Evolutionary conservation across 2,329 filamentous ascomycete genomes (phyloP).

Genomic region (Colletotrichum sojae): DNA sequence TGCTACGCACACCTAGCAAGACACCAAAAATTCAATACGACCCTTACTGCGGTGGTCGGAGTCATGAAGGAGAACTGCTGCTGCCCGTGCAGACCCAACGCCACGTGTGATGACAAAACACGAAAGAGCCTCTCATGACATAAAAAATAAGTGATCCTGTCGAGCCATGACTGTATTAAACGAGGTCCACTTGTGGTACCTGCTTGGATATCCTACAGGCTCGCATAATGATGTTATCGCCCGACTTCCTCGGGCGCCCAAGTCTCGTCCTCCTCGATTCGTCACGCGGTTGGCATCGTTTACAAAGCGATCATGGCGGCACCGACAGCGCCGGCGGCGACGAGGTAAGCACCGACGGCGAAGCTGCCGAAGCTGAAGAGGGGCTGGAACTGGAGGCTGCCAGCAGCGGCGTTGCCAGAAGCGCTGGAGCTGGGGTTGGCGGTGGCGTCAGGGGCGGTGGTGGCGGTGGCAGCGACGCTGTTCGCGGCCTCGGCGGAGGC

Average conservation of each 20-base stretch:
- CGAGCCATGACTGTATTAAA: slow-evolving; percentile 39
- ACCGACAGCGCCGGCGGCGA: slow-evolving; percentile 66
- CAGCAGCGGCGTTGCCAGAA: slow-evolving; percentile 39
- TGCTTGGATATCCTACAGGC: slow-evolving; percentile 38
- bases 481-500: slow-evolving; percentile 73
- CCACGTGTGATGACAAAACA: slow-evolving; percentile 34
- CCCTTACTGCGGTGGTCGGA: slow-evolving; percentile 20
- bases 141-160: slow-evolving; percentile 21
- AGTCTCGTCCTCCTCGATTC: slow-evolving; percentile 24
- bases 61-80: slow-evolving; percentile 37
- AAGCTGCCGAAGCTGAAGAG: slow-evolving; percentile 62
- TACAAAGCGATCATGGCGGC: slow-evolving; percentile 69
- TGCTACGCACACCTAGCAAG: slow-evolving; percentile 11
- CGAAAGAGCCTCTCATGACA: slow-evolving; percentile 37
- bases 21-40: slow-evolving; percentile 18
- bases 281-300: slow-evolving; percentile 41
- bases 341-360: slow-evolving; percentile 64
- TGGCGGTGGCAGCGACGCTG: slow-evolving; percentile 62
- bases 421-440: slow-evolving; percentile 44
- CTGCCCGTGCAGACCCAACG: slow-evolving; percentile 37
- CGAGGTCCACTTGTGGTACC: slow-evolving; percentile 22
- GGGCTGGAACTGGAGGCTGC: slow-evolving; percentile 54
- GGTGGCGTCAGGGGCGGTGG: slow-evolving; percentile 51
- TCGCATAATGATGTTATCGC: slow-evolving; percentile 26
- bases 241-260: slow-evolving; percentile 2